Percentiles rank a stretch among this genome's conserved stretches.
Conservation (phyloP, 352 stramenopile genomes). For the Aphanomyces stellatus region DNA sequence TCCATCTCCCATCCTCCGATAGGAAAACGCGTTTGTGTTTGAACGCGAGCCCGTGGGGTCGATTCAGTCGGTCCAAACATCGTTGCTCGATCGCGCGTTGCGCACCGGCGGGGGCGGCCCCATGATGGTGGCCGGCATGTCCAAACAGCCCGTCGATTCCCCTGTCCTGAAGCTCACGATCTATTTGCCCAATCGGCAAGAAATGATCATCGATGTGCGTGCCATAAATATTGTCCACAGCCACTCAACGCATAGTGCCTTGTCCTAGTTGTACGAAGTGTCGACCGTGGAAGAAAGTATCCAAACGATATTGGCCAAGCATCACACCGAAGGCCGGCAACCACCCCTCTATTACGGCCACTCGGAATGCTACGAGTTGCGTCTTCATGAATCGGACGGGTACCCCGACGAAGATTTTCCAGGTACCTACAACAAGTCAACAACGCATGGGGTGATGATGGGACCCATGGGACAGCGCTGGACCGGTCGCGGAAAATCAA, state of each 20-base stretch:
- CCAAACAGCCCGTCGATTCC: slow-evolving; percentile 24
- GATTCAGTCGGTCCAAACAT: slow-evolving; percentile 58
- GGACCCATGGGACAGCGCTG: slow-evolving; percentile 56
- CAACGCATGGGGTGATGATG: too few species aligned
- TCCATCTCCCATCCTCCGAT: not conserved
- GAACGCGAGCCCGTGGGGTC: slow-evolving; percentile 53
- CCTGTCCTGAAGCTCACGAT: slow-evolving; percentile 75
- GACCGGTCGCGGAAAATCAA: slow-evolving; percentile 84
- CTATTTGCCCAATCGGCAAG: slow-evolving; percentile 68
- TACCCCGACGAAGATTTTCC: slow-evolving; percentile 83
- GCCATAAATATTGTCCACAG: not conserved
- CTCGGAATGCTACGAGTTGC: slow-evolving; percentile 79
- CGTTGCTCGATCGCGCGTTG: slow-evolving; percentile 66
- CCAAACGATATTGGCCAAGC: slow-evolving; percentile 64
- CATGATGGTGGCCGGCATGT: slow-evolving; percentile 44
- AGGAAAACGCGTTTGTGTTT: slow-evolving; percentile 58
- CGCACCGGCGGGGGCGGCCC: slow-evolving; percentile 40
- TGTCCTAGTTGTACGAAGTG: slow-evolving; percentile 66
- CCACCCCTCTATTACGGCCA: slow-evolving; percentile 77
- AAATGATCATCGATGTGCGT: slow-evolving; percentile 84
- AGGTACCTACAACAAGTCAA: slow-evolving; percentile 21
- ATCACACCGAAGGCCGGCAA: slow-evolving; percentile 53
- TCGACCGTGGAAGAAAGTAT: slow-evolving; percentile 84
- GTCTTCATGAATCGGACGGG: slow-evolving; percentile 73
- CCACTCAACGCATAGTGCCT: not conserved